A percentile compares a stretch with the other conserved stretches of the same genome.
Evolutionary conservation across 176 grass and related monocot species (phyloP).

Genomic region (Aegilops umbellulata): DNA sequence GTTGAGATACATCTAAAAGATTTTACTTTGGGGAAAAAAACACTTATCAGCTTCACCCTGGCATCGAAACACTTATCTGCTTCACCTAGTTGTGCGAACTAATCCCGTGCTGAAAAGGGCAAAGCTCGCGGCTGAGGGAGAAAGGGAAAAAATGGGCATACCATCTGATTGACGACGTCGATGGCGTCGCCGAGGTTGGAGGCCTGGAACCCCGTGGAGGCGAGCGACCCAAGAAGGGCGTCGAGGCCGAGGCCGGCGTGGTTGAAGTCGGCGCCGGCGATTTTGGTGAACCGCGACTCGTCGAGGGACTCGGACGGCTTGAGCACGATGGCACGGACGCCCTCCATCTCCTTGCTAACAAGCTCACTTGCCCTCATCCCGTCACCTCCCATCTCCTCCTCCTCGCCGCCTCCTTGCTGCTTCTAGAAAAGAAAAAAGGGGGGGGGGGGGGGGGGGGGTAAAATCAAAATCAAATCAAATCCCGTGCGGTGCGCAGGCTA

Average conservation of each 20-base stretch:
- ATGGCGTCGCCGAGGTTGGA: slow-evolving; percentile 80
- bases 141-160: neutral
- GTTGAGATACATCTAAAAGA: neutral
- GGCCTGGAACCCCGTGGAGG: slow-evolving; percentile 68
- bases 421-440: neutral
- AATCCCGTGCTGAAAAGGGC: neutral
- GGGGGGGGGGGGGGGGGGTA: no score
- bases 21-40: neutral
- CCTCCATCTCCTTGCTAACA: slow-evolving; percentile 77
- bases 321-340: slow-evolving; percentile 63
- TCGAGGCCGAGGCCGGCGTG: slow-evolving; percentile 53
- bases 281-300: slow-evolving; percentile 53
- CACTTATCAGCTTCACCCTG: neutral
- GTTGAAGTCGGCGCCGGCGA: slow-evolving; percentile 77
- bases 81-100: neutral
- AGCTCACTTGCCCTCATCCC: slow-evolving; percentile 50
- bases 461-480: neutral
- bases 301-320: slow-evolving; percentile 76
- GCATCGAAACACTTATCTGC: neutral
- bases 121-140: neutral
- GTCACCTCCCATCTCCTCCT: slow-evolving; percentile 21
- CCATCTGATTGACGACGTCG: slow-evolving; percentile 74
- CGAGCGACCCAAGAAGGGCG: slow-evolving; percentile 52
- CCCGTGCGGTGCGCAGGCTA: neutral
- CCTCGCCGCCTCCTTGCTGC: slow-evolving; percentile 10